A percentile compares a stretch with the other conserved stretches of the same genome.
Conservation (phyloP, 2,329 filamentous ascomycete genomes). For the Zopfia rhizophila region DNA sequence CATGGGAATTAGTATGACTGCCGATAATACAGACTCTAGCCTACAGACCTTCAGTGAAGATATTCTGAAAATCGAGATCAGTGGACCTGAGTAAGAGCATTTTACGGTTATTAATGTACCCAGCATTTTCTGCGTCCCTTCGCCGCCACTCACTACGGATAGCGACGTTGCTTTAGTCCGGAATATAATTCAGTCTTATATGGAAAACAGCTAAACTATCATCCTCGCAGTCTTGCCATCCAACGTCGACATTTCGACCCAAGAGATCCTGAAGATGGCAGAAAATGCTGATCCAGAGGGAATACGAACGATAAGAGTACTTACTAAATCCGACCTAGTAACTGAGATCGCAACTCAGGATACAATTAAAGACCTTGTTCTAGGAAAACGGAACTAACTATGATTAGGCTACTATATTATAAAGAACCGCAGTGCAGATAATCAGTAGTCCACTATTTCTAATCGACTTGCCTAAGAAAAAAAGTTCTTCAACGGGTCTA, state of each 20-base stretch:
- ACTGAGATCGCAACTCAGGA: slow-evolving; percentile 32
- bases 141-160: slow-evolving; percentile 18
- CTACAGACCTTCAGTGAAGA: slow-evolving; percentile 45
- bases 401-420: slow-evolving; percentile 47
- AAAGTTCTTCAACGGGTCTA: slow-evolving; percentile 43
- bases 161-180: slow-evolving; percentile 24
- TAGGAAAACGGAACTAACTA: slow-evolving; percentile 34
- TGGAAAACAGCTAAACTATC: slow-evolving; percentile 28
- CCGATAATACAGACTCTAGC: slow-evolving; percentile 9
- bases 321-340: slow-evolving; percentile 52
- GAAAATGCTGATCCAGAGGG: slow-evolving; percentile 43
- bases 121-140: slow-evolving; percentile 48
- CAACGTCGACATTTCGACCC: slow-evolving; percentile 56
- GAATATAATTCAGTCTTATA: slow-evolving; percentile 29
- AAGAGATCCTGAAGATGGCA: slow-evolving; percentile 59
- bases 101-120: slow-evolving; percentile 57
- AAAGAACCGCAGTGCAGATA: slow-evolving; percentile 41
- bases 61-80: too few relatives aligned
- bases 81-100: too few relatives aligned
- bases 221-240: slow-evolving; percentile 30
- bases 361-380: slow-evolving; percentile 33
- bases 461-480: slow-evolving; percentile 46
- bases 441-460: slow-evolving; percentile 26
- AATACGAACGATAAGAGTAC: slow-evolving; percentile 46
- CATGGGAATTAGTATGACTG: too few relatives aligned